Percentiles rank a stretch among this genome's conserved stretches.
Evolutionary conservation across 2,329 filamentous ascomycete genomes (phyloP).

Genomic region (Diaporthe citriasiana): DNA sequence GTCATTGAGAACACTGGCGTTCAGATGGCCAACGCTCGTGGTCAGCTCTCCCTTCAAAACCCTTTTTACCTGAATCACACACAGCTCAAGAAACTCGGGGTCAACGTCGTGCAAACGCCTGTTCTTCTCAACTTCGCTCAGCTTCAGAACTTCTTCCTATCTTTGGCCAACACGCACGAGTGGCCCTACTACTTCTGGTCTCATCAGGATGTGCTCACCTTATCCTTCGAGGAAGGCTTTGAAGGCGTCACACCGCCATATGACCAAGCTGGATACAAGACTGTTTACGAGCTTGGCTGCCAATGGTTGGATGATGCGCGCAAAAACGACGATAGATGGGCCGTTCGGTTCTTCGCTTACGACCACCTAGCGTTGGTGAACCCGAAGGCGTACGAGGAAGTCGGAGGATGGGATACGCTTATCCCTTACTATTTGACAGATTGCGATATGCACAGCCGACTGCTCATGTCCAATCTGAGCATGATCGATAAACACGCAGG

Average conservation of each 20-base stretch:
- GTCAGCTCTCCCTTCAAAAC: conserved; percentile 65
- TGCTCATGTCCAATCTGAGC: conserved; percentile 62
- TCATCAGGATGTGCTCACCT: conserved; percentile 65
- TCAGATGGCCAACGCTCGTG: conserved; percentile 65
- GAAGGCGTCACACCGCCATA: conserved; percentile 51
- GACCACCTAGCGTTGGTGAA: conserved; percentile 72
- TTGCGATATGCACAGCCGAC: conserved; percentile 67
- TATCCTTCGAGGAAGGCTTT: conserved; percentile 58
- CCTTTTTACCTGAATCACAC: conserved; percentile 70
- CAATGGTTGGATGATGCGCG: conserved; percentile 53
- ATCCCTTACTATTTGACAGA: conserved; percentile 72
- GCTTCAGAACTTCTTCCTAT: conserved; percentile 67
- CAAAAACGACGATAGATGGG: conserved; percentile 59
- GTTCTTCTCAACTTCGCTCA: conserved; percentile 67
- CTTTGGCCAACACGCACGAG: conserved; percentile 56
- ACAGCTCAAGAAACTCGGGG: conserved; percentile 61
- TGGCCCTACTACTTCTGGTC: conserved; percentile 68
- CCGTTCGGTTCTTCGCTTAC: conserved; percentile 69
- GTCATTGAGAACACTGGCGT: conserved; percentile 72
- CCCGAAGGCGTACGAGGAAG: conserved; percentile 62
- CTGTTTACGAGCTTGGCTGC: conserved; percentile 57
- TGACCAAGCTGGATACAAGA: conserved; percentile 56
- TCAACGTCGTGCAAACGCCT: conserved; percentile 62
- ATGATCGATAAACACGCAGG: conserved; percentile 56
- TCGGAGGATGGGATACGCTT: conserved; percentile 69